phyloP scores from a whole-genome alignment of 495 filamentous ascomycete species.

The Parachaetomium inaequale region DNA sequence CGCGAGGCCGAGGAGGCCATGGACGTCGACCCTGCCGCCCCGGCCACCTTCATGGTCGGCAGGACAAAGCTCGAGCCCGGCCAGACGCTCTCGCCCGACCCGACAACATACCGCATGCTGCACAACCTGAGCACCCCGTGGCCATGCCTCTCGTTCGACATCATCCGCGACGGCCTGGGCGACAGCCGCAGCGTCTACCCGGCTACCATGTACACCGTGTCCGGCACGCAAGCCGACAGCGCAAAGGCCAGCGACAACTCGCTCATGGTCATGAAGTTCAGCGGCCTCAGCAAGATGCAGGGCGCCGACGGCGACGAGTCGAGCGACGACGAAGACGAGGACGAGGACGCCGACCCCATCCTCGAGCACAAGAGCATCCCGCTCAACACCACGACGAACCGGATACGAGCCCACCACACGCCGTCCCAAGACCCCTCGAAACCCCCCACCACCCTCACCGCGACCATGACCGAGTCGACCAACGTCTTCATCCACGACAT shows the following conservation, averaged over 20 bases:
- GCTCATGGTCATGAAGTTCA: constrained; percentile 92
- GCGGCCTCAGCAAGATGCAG: constrained; percentile 82
- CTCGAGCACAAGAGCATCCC: constrained; percentile 89
- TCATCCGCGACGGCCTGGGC: constrained; percentile 81
- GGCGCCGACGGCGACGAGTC: constrained; percentile 56
- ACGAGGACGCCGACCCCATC: constrained; percentile 84
- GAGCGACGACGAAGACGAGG: constrained; percentile 70
- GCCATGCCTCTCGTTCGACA: constrained; percentile 96
- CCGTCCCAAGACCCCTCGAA: constrained; percentile 64
- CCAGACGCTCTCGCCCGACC: constrained; percentile 85
- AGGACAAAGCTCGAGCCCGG: constrained; percentile 80
- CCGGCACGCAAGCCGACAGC: constrained; percentile 86
- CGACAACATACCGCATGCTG: constrained; percentile 92
- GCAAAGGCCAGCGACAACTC: constrained; percentile 77
- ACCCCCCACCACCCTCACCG: constrained; percentile 76
- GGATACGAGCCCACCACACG: constrained; percentile 77
- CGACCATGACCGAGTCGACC: constrained; percentile 84
- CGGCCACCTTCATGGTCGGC: constrained; percentile 81
- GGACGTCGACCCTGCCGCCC: constrained; percentile 74
- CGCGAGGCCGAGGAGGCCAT: constrained; percentile 85
- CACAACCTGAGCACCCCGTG: constrained; percentile 87
- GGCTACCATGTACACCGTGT: constrained; percentile 87
- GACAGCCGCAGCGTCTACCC: constrained; percentile 88
- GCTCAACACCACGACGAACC: constrained; percentile 80
- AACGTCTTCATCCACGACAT: constrained; percentile 92